phyloP scores from a whole-genome alignment of 2,329 filamentous ascomycete species.

The Monilinia laxa region DNA sequence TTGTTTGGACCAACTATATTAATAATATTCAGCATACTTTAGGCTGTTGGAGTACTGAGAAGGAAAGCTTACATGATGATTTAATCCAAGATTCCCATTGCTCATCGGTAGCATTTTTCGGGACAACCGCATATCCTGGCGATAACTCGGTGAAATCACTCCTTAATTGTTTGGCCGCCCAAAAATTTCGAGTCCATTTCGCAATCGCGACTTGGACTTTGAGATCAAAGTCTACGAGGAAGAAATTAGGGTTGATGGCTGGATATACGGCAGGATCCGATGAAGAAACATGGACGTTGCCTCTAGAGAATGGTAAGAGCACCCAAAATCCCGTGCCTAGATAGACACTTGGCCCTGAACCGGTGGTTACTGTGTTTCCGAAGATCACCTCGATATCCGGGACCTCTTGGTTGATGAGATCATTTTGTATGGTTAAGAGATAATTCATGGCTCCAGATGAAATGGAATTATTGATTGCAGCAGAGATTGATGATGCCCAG shows the following conservation, averaged over 20 bases:
- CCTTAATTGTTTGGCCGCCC: slow-evolving; percentile 14
- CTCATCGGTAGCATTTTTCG: slow-evolving; percentile 25
- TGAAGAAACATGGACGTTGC: slow-evolving; percentile 45
- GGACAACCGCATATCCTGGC: slow-evolving; percentile 22
- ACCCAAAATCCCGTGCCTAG: slow-evolving; percentile 44
- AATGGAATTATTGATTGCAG: slow-evolving; percentile 35
- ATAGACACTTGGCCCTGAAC: slow-evolving; percentile 32
- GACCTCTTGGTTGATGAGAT: slow-evolving; percentile 48
- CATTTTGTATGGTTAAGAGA: slow-evolving; percentile 48
- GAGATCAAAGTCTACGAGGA: slow-evolving; percentile 46
- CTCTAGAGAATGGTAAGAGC: slow-evolving; percentile 47
- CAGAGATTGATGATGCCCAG: slow-evolving; percentile 24
- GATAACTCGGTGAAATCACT: slow-evolving; percentile 17
- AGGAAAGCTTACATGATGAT: slow-evolving; percentile 21
- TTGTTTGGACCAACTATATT: slow-evolving; percentile 21
- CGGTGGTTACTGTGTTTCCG: slow-evolving; percentile 28
- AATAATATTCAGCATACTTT: not conserved
- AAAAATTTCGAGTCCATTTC: slow-evolving; percentile 27
- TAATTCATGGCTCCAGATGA: slow-evolving; percentile 42
- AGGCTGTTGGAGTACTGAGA: not conserved
- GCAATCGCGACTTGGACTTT: slow-evolving; percentile 35
- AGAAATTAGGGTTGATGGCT: slow-evolving; percentile 46
- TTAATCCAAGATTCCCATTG: slow-evolving; percentile 25
- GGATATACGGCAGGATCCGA: slow-evolving; percentile 42
- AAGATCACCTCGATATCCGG: slow-evolving; percentile 50